phyloP scores from a whole-genome alignment of 1,139 yeast genomes.

The Zygoascus sp. region DNA sequence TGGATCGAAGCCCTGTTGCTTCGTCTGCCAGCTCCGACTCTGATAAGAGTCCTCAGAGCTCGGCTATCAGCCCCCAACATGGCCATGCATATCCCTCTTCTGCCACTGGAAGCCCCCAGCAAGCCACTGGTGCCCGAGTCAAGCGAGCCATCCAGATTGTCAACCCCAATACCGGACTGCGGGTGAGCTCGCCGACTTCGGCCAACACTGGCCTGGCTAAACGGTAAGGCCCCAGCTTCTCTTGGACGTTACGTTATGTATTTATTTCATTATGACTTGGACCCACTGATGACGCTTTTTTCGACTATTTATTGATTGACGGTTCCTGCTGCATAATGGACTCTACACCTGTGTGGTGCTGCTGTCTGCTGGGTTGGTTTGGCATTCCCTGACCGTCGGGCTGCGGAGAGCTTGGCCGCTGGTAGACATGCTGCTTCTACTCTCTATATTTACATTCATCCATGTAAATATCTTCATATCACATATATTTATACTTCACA shows the following conservation, averaged over 20 bases:
- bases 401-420: too few species aligned
- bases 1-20: constrained; percentile 11
- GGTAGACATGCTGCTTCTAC: not conserved
- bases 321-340: not conserved
- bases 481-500: not conserved
- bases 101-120: constrained; percentile 19
- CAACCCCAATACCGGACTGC: constrained; percentile 70
- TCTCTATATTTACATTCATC: not conserved
- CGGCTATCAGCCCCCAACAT: constrained; percentile 12
- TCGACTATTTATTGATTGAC: not conserved
- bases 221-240: not conserved
- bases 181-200: constrained; percentile 24
- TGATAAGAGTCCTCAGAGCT: constrained; percentile 11
- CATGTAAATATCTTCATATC: not conserved
- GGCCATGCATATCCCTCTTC: constrained; percentile 15
- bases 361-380: not conserved
- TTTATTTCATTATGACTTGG: not conserved
- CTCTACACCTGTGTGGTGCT: not conserved
- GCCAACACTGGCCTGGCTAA: not conserved
- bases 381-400: too few species aligned
- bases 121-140: constrained; percentile 21
- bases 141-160: constrained; percentile 62
- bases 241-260: not conserved
- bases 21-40: constrained; percentile 15
- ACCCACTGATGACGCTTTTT: not conserved